phyloP scores from a whole-genome alignment of 495 filamentous ascomycete genomes.

The Cercophora scortea region DNA sequence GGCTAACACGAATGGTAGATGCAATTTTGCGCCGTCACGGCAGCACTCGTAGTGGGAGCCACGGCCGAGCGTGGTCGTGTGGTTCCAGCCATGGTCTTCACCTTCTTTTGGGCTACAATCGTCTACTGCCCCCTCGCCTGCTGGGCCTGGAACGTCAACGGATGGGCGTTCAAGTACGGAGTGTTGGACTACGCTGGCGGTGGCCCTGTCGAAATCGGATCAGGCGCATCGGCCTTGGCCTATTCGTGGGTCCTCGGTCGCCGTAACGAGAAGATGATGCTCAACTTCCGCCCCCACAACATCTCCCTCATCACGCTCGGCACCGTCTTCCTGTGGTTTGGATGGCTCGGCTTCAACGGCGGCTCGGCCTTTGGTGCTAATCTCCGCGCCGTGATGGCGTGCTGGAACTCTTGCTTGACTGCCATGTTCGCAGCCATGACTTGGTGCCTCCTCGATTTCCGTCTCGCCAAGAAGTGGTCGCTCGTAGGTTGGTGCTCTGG shows the following conservation, averaged over 20 bases:
- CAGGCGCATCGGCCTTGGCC: constrained; percentile 84
- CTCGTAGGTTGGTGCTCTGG: constrained; percentile 99
- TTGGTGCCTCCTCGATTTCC: constrained; percentile 91
- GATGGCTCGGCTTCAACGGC: constrained; percentile 98
- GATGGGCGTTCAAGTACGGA: constrained; percentile 88
- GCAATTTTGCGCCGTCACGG: constrained; percentile 93
- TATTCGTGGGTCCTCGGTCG: constrained; percentile 94
- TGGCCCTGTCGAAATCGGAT: constrained; percentile 95
- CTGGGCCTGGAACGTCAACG: constrained; percentile 93
- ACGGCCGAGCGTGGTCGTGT: constrained; percentile 92
- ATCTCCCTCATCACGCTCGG: constrained; percentile 95
- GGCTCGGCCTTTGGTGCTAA: constrained; percentile 96
- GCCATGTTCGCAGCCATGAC: constrained; percentile 81
- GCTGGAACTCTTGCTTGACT: constrained; percentile 93
- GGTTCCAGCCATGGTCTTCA: constrained; percentile 90
- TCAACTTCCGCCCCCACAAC: constrained; percentile 94
- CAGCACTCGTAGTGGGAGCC: constrained; percentile 85
- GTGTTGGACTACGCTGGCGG: constrained; percentile 96
- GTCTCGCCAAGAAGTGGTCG: constrained; percentile 94
- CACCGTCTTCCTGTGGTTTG: constrained; percentile 94
- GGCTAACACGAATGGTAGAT: constrained; percentile 46
- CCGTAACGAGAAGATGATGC: constrained; percentile 98
- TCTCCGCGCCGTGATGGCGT: constrained; percentile 89
- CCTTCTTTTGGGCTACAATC: constrained; percentile 91
- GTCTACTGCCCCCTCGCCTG: constrained; percentile 95